Conservation (phyloP, 768 basidiomycete species). For the Leccinum boreale region DNA sequence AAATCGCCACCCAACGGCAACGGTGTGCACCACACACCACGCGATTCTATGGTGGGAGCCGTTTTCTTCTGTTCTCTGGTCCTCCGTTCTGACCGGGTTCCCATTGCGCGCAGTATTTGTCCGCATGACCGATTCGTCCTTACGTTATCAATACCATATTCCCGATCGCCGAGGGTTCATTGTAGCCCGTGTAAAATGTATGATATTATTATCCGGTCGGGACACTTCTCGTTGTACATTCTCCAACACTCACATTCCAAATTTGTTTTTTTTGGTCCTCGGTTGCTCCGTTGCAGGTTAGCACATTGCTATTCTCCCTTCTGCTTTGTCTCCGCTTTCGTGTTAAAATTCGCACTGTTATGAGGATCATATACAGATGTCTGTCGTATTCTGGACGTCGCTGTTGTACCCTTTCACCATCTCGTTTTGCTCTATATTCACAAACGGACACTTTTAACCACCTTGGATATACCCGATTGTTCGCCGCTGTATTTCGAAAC, state of each 20-base stretch:
- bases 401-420: slow-evolving; percentile 11
- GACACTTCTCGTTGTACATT: slow-evolving; percentile 10
- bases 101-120: slow-evolving; percentile 21
- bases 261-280: slow-evolving; percentile 5
- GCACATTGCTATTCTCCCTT: slow-evolving; percentile 20
- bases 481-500: slow-evolving; percentile 87
- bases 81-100: slow-evolving; percentile 12
- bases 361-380: slow-evolving; percentile 12
- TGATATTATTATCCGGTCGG: slow-evolving; percentile 23
- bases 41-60: slow-evolving; percentile 19
- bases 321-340: slow-evolving; percentile 1
- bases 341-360: slow-evolving; percentile 10
- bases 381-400: slow-evolving; percentile 7
- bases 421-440: slow-evolving; percentile 22
- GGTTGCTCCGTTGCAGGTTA: slow-evolving; percentile 2
- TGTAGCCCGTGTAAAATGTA: slow-evolving; percentile 22
- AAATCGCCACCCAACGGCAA: slow-evolving; percentile 16
- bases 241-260: slow-evolving; percentile 1
- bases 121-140: slow-evolving; percentile 12
- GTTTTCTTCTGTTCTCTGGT: not conserved
- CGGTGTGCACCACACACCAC: slow-evolving; percentile 13
- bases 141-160: slow-evolving; percentile 30
- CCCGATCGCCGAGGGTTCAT: slow-evolving; percentile 5
- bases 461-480: slow-evolving; percentile 86
- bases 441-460: slow-evolving; percentile 81